A percentile compares a stretch with the other conserved stretches of the same genome.
Conservation (phyloP, 202 grass and related monocot genomes). For the Musa balbisiana region DNA sequence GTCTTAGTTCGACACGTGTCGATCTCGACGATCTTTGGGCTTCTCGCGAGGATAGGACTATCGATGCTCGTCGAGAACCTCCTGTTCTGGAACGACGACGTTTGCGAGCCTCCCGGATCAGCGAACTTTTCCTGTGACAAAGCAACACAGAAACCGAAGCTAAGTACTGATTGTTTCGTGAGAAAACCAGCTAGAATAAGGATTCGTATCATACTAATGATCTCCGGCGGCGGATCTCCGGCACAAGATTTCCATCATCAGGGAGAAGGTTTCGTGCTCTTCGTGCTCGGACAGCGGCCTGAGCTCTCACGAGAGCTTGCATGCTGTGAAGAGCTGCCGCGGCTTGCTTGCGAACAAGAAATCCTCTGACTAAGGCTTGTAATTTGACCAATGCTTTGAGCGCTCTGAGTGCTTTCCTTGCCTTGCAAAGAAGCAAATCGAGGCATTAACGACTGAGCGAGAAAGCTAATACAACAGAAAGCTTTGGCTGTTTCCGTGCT, state of each 20-base stretch:
- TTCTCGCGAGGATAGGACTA: slow-evolving; percentile 39
- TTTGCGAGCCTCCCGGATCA: slow-evolving; percentile 59
- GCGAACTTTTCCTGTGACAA: slow-evolving; percentile 70
- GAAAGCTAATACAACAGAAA: too few relatives aligned
- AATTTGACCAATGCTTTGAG: slow-evolving; percentile 87
- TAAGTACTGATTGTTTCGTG: not conserved
- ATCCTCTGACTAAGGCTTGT: slow-evolving; percentile 78
- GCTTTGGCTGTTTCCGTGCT: too few relatives aligned
- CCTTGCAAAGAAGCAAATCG: slow-evolving; percentile 18
- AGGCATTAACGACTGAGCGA: too few relatives aligned
- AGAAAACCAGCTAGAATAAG: not conserved
- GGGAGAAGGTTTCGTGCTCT: slow-evolving; percentile 28
- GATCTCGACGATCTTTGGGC: slow-evolving; percentile 62
- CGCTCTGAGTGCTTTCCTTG: slow-evolving; percentile 76
- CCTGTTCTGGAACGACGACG: slow-evolving; percentile 45
- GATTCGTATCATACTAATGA: slow-evolving; percentile 36
- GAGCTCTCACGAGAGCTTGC: slow-evolving; percentile 74
- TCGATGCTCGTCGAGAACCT: slow-evolving; percentile 69
- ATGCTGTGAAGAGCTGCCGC: slow-evolving; percentile 73
- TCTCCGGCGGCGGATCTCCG: slow-evolving; percentile 37
- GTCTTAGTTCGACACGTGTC: slow-evolving; percentile 27
- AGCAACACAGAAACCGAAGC: not conserved
- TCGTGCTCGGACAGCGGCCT: slow-evolving; percentile 59
- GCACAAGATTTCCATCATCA: slow-evolving; percentile 33
- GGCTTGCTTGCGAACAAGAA: slow-evolving; percentile 67